A percentile compares a stretch with the other conserved stretches of the same genome.
phyloP scores from a whole-genome alignment of 1,139 yeast species.

The Yamadazyma triangularis region DNA sequence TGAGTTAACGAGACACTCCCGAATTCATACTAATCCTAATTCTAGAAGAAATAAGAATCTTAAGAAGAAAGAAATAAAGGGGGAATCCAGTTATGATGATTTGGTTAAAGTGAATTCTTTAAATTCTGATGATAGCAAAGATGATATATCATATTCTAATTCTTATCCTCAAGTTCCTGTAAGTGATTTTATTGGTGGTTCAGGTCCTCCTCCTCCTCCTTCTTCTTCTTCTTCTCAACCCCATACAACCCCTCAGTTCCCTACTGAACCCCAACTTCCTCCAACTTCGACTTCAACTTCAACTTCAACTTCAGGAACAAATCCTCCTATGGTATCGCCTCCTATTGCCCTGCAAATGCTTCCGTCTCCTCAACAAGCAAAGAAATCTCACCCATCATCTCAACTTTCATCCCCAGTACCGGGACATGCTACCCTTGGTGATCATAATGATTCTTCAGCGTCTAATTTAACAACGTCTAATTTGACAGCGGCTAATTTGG shows the following conservation, averaged over 20 bases:
- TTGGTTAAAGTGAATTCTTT: conserved; percentile 7
- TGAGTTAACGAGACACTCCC: conserved; percentile 82
- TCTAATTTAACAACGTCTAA: background rate
- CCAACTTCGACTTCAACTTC: background rate
- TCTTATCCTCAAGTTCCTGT: too few relatives aligned
- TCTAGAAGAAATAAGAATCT: conserved; percentile 52
- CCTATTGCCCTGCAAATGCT: background rate
- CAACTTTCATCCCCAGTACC: background rate
- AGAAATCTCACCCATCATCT: background rate
- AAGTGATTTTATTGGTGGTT: too few relatives aligned
- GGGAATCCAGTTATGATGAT: conserved; percentile 5
- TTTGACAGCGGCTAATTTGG: too few relatives aligned
- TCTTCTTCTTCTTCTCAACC: background rate
- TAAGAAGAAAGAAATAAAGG: conserved; percentile 9
- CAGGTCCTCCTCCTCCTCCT: background rate
- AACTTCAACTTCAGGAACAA: too few relatives aligned
- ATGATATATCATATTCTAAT: too few relatives aligned
- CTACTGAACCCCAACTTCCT: background rate
- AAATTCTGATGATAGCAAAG: conserved; percentile 8
- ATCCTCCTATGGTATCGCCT: background rate
- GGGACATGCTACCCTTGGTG: background rate
- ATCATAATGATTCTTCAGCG: background rate
- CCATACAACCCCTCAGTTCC: background rate
- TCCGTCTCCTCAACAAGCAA: background rate
- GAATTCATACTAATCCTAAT: conserved; percentile 82